Evolutionary conservation across 352 stramenopile genomes (phyloP).

Genomic region (Phytophthora tubulina): DNA sequence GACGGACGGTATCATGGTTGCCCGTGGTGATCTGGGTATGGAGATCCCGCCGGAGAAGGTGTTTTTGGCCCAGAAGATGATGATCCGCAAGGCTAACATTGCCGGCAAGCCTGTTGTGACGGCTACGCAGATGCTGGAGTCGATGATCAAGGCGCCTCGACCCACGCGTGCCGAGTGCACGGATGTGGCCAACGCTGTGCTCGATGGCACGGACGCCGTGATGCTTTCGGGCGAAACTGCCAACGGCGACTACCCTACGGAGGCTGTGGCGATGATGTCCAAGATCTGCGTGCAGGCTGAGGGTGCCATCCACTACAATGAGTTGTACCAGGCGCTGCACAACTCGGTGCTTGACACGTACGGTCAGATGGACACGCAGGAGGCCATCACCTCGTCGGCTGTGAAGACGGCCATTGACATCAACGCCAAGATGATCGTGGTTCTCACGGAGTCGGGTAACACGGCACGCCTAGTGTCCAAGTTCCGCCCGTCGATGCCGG

Average conservation of each 20-base stretch:
- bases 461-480: slow-evolving; percentile 96
- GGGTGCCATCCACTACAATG: slow-evolving; percentile 91
- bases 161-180: slow-evolving; percentile 98
- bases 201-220: slow-evolving; percentile 97
- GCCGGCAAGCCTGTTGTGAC: slow-evolving; percentile 98
- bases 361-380: slow-evolving; percentile 84
- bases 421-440: slow-evolving; percentile 96
- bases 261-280: slow-evolving; percentile 96
- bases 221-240: slow-evolving; percentile 99
- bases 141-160: slow-evolving; percentile 97
- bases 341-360: slow-evolving; percentile 73
- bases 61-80: slow-evolving; percentile 99
- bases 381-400: slow-evolving; percentile 97
- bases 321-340: slow-evolving; percentile 84
- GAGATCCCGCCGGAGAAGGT: slow-evolving; percentile 98
- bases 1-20: slow-evolving; percentile 99
- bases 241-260: slow-evolving; percentile 96
- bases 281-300: slow-evolving; percentile 94
- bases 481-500: slow-evolving; percentile 87
- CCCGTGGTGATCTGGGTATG: slow-evolving; percentile 98
- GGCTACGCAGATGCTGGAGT: slow-evolving; percentile 99
- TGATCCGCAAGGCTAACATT: slow-evolving; percentile 97
- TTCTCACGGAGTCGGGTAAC: slow-evolving; percentile 95
- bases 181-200: slow-evolving; percentile 98
- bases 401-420: slow-evolving; percentile 98